Percentiles rank a stretch among this genome's conserved stretches.
These are phyloP conservation scores for Kodamaea laetipori DNA, from an alignment of 805 yeast genomes.

Conservation along the genomic window DNA sequence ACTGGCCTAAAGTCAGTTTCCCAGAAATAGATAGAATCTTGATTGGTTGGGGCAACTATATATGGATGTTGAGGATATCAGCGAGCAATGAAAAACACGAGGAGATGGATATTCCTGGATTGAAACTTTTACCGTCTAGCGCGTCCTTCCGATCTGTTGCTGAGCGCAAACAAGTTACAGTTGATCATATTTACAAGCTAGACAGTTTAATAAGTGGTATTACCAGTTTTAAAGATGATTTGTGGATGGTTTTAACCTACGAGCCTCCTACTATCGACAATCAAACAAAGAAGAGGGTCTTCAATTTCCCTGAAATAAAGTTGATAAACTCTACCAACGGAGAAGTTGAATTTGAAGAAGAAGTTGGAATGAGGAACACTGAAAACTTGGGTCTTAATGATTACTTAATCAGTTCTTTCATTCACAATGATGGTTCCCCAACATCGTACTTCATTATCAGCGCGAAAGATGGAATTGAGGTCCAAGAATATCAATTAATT, in stretches of 20 bases:
- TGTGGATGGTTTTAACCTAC: constrained; percentile 61
- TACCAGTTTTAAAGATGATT: constrained; percentile 71
- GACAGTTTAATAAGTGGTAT: constrained; percentile 71
- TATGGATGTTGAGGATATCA: constrained; percentile 66
- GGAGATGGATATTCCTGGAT: constrained; percentile 13
- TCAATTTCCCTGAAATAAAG: constrained; percentile 70
- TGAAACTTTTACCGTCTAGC: constrained; percentile 49
- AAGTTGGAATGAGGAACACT: constrained; percentile 61
- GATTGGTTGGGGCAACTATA: constrained; percentile 79
- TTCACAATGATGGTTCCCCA: constrained; percentile 37
- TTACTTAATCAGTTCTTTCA: constrained; percentile 57
- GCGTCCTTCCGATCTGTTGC: constrained; percentile 49
- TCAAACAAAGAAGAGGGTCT: constrained; percentile 22
- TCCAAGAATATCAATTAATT: constrained; percentile 64
- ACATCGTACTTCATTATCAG: constrained; percentile 65
- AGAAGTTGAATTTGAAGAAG: constrained; percentile 77
- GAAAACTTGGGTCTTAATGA: constrained; percentile 75
- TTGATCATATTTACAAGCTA: constrained; percentile 51
- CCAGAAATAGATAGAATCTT: constrained; percentile 67
- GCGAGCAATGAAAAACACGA: constrained; percentile 8
- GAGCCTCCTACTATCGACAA: constrained; percentile 38
- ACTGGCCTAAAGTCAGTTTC: constrained; percentile 75
- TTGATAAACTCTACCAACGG: constrained; percentile 66
- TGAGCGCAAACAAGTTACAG: constrained; percentile 44
- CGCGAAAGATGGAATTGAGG: constrained; percentile 79